phyloP scores from a whole-genome alignment of 257 asterid species.

The Sherardia arvensis region DNA sequence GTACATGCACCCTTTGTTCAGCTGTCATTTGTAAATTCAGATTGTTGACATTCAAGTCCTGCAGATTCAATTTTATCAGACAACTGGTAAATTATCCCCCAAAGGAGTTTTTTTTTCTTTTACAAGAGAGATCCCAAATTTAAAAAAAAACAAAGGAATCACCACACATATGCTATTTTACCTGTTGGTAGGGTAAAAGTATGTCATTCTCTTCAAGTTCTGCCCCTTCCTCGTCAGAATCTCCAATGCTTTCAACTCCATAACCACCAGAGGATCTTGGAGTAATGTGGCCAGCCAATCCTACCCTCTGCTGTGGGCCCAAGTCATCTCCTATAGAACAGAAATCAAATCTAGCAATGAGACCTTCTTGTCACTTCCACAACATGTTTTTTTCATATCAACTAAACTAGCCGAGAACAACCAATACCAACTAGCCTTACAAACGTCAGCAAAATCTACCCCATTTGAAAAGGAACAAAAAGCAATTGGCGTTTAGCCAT shows the following conservation, averaged over 20 bases:
- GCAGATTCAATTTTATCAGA: constrained; percentile 23
- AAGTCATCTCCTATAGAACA: constrained; percentile 33
- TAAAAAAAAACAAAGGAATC: neutral
- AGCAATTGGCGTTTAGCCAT: neutral
- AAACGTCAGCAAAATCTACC: neutral
- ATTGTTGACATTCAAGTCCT: constrained; percentile 25
- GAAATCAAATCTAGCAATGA: constrained; percentile 10
- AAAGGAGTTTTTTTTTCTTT: neutral
- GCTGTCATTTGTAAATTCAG: constrained; percentile 12
- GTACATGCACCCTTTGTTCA: constrained; percentile 33
- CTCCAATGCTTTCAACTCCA: constrained; percentile 54
- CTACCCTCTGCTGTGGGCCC: constrained; percentile 38
- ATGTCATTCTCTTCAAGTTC: constrained; percentile 33
- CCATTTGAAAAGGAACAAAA: neutral
- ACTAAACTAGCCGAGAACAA: neutral
- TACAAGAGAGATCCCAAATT: neutral
- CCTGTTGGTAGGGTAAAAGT: constrained; percentile 34
- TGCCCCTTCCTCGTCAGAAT: constrained; percentile 57
- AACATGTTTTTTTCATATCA: neutral
- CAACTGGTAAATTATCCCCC: neutral
- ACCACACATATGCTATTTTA: constrained; percentile 14
- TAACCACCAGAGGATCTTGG: constrained; percentile 48
- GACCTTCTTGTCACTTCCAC: neutral
- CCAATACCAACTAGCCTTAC: neutral
- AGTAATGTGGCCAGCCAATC: constrained; percentile 60